Evolutionary conservation across 2,329 filamentous ascomycete genomes (phyloP), one percentile per base, ranked within the genome.

Genomic region (Hymenotorrendiella dingleyae): DNA sequence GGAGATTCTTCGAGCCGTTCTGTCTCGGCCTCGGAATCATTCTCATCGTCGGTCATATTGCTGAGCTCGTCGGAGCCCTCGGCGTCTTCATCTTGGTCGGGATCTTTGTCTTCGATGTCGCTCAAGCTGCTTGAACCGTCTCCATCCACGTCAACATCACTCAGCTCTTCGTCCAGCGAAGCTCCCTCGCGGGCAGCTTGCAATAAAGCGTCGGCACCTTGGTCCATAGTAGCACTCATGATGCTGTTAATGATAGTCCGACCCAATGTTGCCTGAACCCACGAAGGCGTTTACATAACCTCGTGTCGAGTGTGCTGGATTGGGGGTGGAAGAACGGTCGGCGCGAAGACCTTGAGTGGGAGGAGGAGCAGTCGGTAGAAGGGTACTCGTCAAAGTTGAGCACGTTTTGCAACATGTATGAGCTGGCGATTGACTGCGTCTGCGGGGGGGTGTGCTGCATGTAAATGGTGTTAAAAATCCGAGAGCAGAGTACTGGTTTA

Each of bases 1-100:
- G 90, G 89, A n/a, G 88, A 94, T 59, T 86, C 82, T 60, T 93
- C 93, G 47, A 98, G 74, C 46, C 93, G 82, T 67, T 96, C 90
- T 2, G 91, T 97, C 67, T 96, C 91, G 24, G 91, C 91, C 65
- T 97, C 91, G 3, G 90, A 84, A 55, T 85, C 81, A 42, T 75
- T 73, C 40, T 82, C 77, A 23, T 83, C 53, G 62, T 78, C 78
- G 26, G 55, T 54, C 53, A 64, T 41, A 59, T 66, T 45, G 62
- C 64, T 57, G 22, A 55, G 46, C 5, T 55, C 54, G 21, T 61
- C 54, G 11, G 54, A 56, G 16, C 60, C 66, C 46, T 59, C 62
- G 48, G 68, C 76, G 40, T 84, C 68, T 10, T 66, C 66, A 3
- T 66, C 66, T 50, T 85, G 80, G 39, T 86, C 83, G 32, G 71